Base-by-base conservation (phyloP, 176 grass and related monocot species). In the Tuctoria greenei region DNA sequence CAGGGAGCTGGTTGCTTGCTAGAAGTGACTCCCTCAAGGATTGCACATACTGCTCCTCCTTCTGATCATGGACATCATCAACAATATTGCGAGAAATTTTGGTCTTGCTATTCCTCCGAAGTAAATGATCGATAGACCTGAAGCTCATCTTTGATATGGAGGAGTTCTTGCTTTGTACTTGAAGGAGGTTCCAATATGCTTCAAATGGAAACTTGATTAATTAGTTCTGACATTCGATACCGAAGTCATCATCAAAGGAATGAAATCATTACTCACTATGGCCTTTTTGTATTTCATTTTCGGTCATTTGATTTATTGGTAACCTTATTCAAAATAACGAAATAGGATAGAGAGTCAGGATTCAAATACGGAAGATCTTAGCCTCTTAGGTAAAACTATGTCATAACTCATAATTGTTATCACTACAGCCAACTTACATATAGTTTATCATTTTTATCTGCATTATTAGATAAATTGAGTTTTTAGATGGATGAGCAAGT, bases 141-240 rank as follows among this genome's bases (percentile, higher is more conserved):
- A 90, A 86, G 83, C 89, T 92, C 91, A 98, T 91, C 42, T 58
- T 93, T 76, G 83, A 75, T 61, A 82, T 61, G 59, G 66, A 80
- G 20, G 42, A 61, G 61, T 45, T 89, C 71, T 88, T 87, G 58
- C 69, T 88, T 61, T 70, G 67, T 67, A 52, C 37, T 78, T 84
- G 63, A 20, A 68, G 61, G 25, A 76, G 24, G 28, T 86, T 39
- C 71, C 91, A 90, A 50, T 88, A 86, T 14, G 64, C 74, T 90
- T 93, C 86, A 69, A 92, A 24, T 39, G 79, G 50, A 71, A 79
- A 77, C 21, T 75, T 50, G 64, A 69, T 63, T 75, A 64, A 62
- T 83, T 69, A 83, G 67, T 61, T 66, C 49, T 78, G 41, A 58
- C 24, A 26, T 12, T 66, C 61, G 67, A 66, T 74, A 69, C 17